Evolutionary conservation across 495 filamentous ascomycete genomes (phyloP).

Genomic region (Penicillium manginii): DNA sequence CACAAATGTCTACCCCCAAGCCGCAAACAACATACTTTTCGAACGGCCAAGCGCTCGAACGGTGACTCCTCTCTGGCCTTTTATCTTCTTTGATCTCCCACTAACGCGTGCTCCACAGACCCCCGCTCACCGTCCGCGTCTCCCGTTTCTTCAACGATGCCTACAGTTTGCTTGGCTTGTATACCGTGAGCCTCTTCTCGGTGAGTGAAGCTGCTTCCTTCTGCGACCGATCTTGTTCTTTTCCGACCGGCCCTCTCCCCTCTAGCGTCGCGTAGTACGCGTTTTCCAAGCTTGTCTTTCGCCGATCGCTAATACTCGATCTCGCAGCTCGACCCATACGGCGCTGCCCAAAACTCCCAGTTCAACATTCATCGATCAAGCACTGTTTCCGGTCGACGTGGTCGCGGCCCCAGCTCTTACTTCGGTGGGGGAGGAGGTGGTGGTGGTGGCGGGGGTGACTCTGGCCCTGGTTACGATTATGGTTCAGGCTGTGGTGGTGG

Average conservation of each 20-base stretch:
- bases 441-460: conserved; percentile 32
- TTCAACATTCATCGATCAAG: conserved; percentile 57
- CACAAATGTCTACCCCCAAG: conserved; percentile 35
- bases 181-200: conserved; percentile 48
- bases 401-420: conserved; percentile 34
- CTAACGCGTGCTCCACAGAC: conserved; percentile 26
- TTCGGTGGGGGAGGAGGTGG: conserved; percentile 32
- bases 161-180: conserved; percentile 50
- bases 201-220: conserved; percentile 25
- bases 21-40: conserved; percentile 38
- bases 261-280: not conserved
- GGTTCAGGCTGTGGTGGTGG: conserved; percentile 9
- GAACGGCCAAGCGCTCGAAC: conserved; percentile 40
- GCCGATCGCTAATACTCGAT: conserved; percentile 20
- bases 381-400: conserved; percentile 24
- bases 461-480: conserved; percentile 27
- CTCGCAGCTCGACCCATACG: conserved; percentile 65
- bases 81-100: no score
- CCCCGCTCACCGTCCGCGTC: conserved; percentile 48
- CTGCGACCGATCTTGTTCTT: not conserved
- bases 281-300: no score
- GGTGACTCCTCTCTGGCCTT: conserved; percentile 21
- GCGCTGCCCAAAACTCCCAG: conserved; percentile 61
- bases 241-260: not conserved
- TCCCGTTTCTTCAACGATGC: conserved; percentile 47